These are phyloP conservation scores for Penicillium sp. DNA, from an alignment of 2,329 filamentous ascomycete genomes.

Conservation along the genomic window DNA sequence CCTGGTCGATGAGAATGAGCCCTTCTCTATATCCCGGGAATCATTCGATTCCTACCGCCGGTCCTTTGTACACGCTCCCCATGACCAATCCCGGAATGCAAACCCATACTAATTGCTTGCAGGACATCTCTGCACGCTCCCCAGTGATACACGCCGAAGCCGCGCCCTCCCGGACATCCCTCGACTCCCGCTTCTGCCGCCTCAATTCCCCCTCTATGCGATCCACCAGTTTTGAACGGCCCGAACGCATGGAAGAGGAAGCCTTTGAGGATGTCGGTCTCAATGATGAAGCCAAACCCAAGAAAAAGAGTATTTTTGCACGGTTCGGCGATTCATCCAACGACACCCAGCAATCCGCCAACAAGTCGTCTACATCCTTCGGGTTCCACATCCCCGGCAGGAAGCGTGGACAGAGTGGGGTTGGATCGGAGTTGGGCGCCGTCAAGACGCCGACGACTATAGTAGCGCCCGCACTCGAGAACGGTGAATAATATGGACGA, in stretches of 20 bases:
- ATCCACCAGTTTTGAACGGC: slow-evolving; percentile 63
- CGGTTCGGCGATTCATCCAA: slow-evolving; percentile 70
- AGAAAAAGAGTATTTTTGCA: slow-evolving; percentile 78
- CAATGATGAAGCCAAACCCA: slow-evolving; percentile 73
- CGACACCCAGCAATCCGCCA: slow-evolving; percentile 46
- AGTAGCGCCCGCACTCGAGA: slow-evolving; percentile 21
- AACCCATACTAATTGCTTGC: slow-evolving; percentile 23
- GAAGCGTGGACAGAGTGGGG: slow-evolving; percentile 73
- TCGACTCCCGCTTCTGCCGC: slow-evolving; percentile 74
- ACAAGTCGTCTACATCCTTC: slow-evolving; percentile 54
- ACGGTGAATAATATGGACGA: slow-evolving; percentile 18
- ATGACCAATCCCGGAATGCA: slow-evolving; percentile 8
- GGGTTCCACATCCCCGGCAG: slow-evolving; percentile 73
- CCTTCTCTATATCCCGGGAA: slow-evolving; percentile 92
- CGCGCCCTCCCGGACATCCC: slow-evolving; percentile 72
- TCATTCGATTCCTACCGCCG: slow-evolving; percentile 96
- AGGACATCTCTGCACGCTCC: slow-evolving; percentile 91
- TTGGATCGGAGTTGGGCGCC: slow-evolving; percentile 72
- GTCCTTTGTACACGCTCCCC: slow-evolving; percentile 75
- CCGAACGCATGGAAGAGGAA: slow-evolving; percentile 74
- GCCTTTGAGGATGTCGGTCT: slow-evolving; percentile 90
- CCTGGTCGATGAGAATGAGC: slow-evolving; percentile 81
- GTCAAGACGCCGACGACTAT: slow-evolving; percentile 55
- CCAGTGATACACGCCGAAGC: slow-evolving; percentile 69
- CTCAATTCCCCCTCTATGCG: slow-evolving; percentile 67